Evolutionary conservation across 305 asterid species (phyloP).

Genomic region (Fraxinus velutina): DNA sequence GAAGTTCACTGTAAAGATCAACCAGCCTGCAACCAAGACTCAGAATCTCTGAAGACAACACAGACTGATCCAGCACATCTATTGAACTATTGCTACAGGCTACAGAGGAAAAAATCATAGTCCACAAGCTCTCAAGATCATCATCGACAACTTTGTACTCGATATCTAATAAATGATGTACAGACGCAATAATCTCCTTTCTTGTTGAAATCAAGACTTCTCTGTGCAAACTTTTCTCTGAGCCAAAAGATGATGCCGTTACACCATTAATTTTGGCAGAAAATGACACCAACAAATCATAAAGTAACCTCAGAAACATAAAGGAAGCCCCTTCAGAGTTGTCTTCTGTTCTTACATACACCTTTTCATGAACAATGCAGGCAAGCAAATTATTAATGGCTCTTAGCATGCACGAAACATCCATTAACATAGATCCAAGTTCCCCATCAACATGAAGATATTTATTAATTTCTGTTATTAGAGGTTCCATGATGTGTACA

Average conservation of each 20-base stretch:
- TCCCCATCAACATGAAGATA: slow-evolving; percentile 40
- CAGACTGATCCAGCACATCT: slow-evolving; percentile 41
- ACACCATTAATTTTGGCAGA: slow-evolving; percentile 43
- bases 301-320: slow-evolving; percentile 59
- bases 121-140: slow-evolving; percentile 78
- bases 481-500: slow-evolving; percentile 64
- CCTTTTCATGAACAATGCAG: slow-evolving; percentile 47
- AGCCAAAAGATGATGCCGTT: slow-evolving; percentile 29
- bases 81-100: slow-evolving; percentile 43
- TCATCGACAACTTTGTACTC: slow-evolving; percentile 79
- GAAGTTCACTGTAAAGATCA: slow-evolving; percentile 84
- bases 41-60: slow-evolving; percentile 47
- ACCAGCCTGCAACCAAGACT: slow-evolving; percentile 66
- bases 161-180: slow-evolving; percentile 59
- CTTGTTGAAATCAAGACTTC: slow-evolving; percentile 50
- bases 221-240: slow-evolving; percentile 35
- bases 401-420: slow-evolving; percentile 47
- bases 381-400: slow-evolving; percentile 62
- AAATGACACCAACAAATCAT: slow-evolving; percentile 48
- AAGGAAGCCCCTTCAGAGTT: slow-evolving; percentile 67
- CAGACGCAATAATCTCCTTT: slow-evolving; percentile 58
- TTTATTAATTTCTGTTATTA: slow-evolving; percentile 46
- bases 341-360: slow-evolving; percentile 69
- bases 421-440: slow-evolving; percentile 30
- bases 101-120: slow-evolving; percentile 49